Conservation (phyloP, 345 rosid genomes). For the Moringa oleifera region DNA sequence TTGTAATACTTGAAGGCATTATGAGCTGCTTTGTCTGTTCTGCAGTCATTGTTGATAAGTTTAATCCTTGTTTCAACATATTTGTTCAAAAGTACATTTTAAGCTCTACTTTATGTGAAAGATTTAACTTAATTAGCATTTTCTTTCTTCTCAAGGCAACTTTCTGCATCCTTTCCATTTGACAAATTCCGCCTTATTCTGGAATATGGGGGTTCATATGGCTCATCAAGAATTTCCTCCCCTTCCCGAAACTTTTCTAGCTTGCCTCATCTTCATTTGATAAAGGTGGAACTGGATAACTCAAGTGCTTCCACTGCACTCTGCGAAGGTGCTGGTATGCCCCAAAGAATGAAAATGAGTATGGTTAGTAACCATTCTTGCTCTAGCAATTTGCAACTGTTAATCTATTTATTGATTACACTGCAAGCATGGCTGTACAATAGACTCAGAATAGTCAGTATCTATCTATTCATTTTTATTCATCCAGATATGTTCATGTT, state of each 20-base stretch:
- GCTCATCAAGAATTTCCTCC: slow-evolving; percentile 34
- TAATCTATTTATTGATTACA: slow-evolving; percentile 5
- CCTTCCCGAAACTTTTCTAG: slow-evolving; percentile 21
- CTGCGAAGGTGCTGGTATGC: slow-evolving; percentile 41
- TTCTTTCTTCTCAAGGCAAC: slow-evolving; percentile 33
- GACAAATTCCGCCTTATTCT: slow-evolving; percentile 45
- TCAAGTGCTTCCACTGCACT: slow-evolving; percentile 41
- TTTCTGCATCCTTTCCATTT: slow-evolving; percentile 44
- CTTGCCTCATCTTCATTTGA: slow-evolving; percentile 40
- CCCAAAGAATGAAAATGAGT: slow-evolving; percentile 21
- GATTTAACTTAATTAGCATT: slow-evolving; percentile 17
- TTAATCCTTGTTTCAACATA: no score
- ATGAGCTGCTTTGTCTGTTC: not conserved
- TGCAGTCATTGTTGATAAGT: not conserved
- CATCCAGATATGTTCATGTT: not conserved
- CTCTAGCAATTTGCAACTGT: not conserved
- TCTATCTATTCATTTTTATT: slow-evolving; percentile 4
- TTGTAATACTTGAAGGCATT: not conserved
- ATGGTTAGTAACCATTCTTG: slow-evolving; percentile 28
- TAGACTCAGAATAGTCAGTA: not conserved
- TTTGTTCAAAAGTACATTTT: not conserved
- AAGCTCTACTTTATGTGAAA: not conserved
- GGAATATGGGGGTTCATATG: slow-evolving; percentile 54
- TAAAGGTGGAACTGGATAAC: slow-evolving; percentile 46
- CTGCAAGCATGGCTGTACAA: not conserved